These are phyloP conservation scores for Gossypium laxum DNA, from an alignment of 441 rosid genomes.

Conservation along the genomic window DNA sequence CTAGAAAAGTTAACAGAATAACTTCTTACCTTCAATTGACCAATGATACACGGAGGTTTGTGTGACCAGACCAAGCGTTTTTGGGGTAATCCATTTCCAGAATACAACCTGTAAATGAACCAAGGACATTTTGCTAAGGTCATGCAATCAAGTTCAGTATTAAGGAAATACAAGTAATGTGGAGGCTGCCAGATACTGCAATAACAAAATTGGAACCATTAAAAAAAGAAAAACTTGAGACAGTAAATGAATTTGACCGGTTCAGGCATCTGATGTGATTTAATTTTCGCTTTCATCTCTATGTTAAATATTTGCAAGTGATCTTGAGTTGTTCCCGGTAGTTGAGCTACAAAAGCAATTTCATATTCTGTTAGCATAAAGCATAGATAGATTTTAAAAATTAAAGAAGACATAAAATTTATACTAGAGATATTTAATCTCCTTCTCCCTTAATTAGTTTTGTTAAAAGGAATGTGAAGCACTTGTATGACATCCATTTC, in stretches of 20 bases:
- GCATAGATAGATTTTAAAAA: background rate
- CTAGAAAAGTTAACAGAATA: background rate
- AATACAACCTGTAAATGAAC: slow-evolving; percentile 58
- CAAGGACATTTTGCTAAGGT: background rate
- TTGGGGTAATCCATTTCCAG: slow-evolving; percentile 94
- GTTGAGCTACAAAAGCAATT: slow-evolving; percentile 59
- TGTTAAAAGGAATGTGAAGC: background rate
- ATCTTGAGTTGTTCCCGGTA: slow-evolving; percentile 95
- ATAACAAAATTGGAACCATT: background rate
- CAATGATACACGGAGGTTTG: slow-evolving; percentile 89
- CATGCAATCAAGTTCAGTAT: background rate
- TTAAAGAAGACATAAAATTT: background rate
- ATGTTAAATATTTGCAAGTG: slow-evolving; percentile 96
- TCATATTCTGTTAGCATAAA: slow-evolving; percentile 6
- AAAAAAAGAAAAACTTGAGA: background rate
- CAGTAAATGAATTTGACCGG: slow-evolving; percentile 39
- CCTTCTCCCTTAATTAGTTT: background rate
- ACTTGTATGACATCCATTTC: background rate
- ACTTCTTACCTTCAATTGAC: slow-evolving; percentile 76
- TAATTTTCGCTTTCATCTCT: slow-evolving; percentile 88
- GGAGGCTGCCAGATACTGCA: background rate
- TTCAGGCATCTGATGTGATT: slow-evolving; percentile 98
- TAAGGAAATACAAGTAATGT: background rate
- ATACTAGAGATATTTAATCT: background rate
- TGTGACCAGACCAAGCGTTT: slow-evolving; percentile 87